Conservation (phyloP, 768 basidiomycete species). For the Melanogaster broomeanus region DNA sequence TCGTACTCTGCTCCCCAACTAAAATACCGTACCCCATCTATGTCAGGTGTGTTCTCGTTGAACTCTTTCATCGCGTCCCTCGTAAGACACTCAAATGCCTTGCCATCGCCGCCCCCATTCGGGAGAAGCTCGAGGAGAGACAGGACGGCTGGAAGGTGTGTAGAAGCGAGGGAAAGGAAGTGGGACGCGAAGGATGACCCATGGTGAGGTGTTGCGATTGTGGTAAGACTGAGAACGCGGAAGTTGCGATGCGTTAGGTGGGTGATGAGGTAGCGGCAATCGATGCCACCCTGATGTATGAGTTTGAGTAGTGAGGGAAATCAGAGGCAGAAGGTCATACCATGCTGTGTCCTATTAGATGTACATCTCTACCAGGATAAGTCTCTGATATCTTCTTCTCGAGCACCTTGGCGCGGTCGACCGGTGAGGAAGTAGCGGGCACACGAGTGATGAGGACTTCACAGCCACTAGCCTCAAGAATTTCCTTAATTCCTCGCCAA, state of each 20-base stretch:
- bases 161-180: slow-evolving; percentile 72
- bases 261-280: slow-evolving; percentile 87
- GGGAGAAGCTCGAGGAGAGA: slow-evolving; percentile 81
- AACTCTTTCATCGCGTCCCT: slow-evolving; percentile 84
- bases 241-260: slow-evolving; percentile 79
- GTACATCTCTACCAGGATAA: slow-evolving; percentile 83
- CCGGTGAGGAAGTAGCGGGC: slow-evolving; percentile 86
- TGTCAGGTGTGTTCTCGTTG: slow-evolving; percentile 84
- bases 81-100: slow-evolving; percentile 89
- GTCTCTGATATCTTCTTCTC: slow-evolving; percentile 75
- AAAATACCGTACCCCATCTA: slow-evolving; percentile 80
- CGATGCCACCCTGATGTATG: slow-evolving; percentile 80
- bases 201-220: slow-evolving; percentile 92
- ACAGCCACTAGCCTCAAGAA: slow-evolving; percentile 81
- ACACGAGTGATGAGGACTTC: slow-evolving; percentile 94
- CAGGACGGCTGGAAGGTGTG: slow-evolving; percentile 68
- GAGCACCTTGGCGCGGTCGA: slow-evolving; percentile 90
- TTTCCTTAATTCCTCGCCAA: slow-evolving; percentile 97
- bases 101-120: slow-evolving; percentile 93
- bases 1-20: slow-evolving; percentile 94
- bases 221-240: slow-evolving; percentile 83
- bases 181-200: slow-evolving; percentile 94
- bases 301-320: background rate
- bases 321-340: slow-evolving; percentile 35
- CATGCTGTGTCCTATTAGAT: slow-evolving; percentile 86